Conservation (phyloP, 2,329 filamentous ascomycete species). For the Penicillium sp. region DNA sequence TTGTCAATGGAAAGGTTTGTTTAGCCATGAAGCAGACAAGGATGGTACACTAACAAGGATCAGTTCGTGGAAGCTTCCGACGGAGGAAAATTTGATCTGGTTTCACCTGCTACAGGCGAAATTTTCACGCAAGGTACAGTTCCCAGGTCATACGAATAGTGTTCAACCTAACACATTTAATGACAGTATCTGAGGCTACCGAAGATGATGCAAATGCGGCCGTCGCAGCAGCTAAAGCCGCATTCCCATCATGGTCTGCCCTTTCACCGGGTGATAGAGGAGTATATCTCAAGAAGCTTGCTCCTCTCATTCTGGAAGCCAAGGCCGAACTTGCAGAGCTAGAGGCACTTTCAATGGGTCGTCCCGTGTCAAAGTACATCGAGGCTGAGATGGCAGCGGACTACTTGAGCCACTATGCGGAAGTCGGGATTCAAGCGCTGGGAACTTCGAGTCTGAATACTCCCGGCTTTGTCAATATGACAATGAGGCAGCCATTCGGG, state of each 20-base stretch:
- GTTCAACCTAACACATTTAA: neutral
- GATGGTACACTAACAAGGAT: neutral
- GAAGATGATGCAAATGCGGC: constrained; percentile 32
- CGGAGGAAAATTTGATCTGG: constrained; percentile 23
- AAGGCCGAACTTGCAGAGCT: constrained; percentile 30
- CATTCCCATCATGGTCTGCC: constrained; percentile 34
- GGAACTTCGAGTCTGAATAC: constrained; percentile 23
- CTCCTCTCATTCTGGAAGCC: constrained; percentile 23
- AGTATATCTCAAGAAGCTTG: constrained; percentile 31
- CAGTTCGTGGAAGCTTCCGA: constrained; percentile 28
- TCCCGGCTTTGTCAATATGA: constrained; percentile 23
- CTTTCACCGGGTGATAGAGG: constrained; percentile 23
- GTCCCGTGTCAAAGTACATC: constrained; percentile 26
- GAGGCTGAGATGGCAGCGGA: constrained; percentile 15
- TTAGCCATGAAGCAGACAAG: neutral
- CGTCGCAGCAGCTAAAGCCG: constrained; percentile 34
- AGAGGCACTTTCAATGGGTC: constrained; percentile 37
- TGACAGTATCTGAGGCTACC: constrained; percentile 22
- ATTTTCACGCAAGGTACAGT: constrained; percentile 21
- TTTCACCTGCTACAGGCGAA: constrained; percentile 22
- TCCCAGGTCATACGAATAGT: neutral
- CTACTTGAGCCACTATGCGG: constrained; percentile 24
- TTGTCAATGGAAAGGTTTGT: constrained; percentile 29
- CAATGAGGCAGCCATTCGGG: constrained; percentile 30
- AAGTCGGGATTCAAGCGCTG: constrained; percentile 18